Base-by-base conservation (phyloP, 495 filamentous ascomycete genomes). In the Daldinia bambusicola region DNA sequence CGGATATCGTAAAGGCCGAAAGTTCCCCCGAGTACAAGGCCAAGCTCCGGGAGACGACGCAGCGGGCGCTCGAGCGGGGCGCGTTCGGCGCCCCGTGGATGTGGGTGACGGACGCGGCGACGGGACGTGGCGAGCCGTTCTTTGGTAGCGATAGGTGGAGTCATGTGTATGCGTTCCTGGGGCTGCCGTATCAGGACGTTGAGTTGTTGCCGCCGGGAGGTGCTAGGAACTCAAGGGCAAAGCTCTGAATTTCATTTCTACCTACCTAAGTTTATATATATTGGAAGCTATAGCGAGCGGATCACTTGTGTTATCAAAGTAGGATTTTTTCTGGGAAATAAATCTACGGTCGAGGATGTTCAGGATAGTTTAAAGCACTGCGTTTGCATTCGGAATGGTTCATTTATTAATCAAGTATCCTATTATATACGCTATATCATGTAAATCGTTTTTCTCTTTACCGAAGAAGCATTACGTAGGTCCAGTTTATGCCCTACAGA, bases 21-120 rank as follows among this genome's bases (percentile, higher is more conserved):
- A 76, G 62, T 7, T 77, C 71, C 22, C 77, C 81, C 0, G 79
- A 89, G 71, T 84, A 85, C 66, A 94, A 94, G 80, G 78, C 87
- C 31, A 77, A 75, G 31, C 75, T 94, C 55, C 84, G 81, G 55
- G 81, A 76, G 2, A 85, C 86, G 34, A 93, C 91, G 34, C 77
- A 86, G 63, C 82, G 84, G 67, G 88, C 84, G 6, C 70, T 93
- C 10, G 84, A 89, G 43, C 77, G 74, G 16, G 92, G 92, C 0
- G 91, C 91, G 1, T 94, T 91, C 78, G 92, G 92, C 0, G 87
- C 88, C 58, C 92, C 92, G 0, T 94, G 91, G 90, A 82, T 92
- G 64, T 90, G 87, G 85, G 91, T 89, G n/a, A 80, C 76, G n/a
- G 87, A 92, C 72, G 71, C 59, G 13, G 78, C 82, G 9, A 43